phyloP scores from a whole-genome alignment of 1,284 basidiomycete species.

The Termitomyces sp. region DNA sequence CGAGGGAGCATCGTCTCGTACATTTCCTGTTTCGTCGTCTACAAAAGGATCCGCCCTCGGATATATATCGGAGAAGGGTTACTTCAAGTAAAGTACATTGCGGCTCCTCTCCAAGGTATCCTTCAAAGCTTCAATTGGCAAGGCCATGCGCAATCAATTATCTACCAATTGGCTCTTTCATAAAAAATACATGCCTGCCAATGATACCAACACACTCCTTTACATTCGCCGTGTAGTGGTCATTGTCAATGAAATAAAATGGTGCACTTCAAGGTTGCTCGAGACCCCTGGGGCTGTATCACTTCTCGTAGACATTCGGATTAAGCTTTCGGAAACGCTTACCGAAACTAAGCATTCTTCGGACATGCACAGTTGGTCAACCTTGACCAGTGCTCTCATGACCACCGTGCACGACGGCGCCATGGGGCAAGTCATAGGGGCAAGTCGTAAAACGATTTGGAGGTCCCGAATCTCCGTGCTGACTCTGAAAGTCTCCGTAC shows the following conservation, averaged over 20 bases:
- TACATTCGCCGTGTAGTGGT: not conserved
- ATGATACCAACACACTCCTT: not conserved
- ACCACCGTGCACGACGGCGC: not conserved
- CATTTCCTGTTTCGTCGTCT: not conserved
- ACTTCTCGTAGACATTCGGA: not conserved
- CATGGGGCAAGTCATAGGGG: not conserved
- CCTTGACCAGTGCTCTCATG: not conserved
- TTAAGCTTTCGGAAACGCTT: conserved; percentile 1
- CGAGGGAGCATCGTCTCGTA: not conserved
- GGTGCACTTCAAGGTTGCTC: not conserved
- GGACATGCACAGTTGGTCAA: not conserved
- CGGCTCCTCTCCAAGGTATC: not conserved
- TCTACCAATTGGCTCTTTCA: not conserved
- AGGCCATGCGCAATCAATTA: not conserved
- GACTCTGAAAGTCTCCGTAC: not conserved
- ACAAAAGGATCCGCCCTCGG: not conserved
- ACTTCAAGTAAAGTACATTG: not conserved
- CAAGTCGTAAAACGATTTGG: not conserved
- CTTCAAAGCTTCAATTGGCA: conserved; percentile 3
- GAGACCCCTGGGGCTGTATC: not conserved
- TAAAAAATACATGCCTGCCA: not conserved
- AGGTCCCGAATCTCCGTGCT: not conserved
- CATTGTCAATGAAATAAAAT: not conserved
- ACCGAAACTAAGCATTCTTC: no score
- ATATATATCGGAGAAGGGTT: not conserved